Evolutionary conservation across 2,329 filamentous ascomycete species (phyloP).

Genomic region (Thelonectria blattea): DNA sequence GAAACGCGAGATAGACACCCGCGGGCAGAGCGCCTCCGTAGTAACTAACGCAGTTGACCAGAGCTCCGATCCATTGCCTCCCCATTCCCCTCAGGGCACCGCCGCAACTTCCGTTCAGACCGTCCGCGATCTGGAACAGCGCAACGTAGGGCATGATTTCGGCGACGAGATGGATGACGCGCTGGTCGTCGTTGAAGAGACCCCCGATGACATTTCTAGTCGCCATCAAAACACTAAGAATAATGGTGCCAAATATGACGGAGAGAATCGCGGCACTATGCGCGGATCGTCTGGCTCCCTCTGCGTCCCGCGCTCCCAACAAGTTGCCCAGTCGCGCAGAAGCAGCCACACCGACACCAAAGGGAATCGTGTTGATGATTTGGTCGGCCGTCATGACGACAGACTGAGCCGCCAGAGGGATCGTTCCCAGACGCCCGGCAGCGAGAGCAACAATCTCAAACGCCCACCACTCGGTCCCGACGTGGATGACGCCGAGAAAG

Average conservation of each 20-base stretch:
- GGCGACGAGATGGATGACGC: slow-evolving; percentile 74
- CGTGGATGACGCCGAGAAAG: slow-evolving; percentile 77
- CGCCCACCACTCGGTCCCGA: slow-evolving; percentile 94
- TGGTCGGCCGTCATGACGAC: slow-evolving; percentile 92
- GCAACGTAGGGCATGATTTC: slow-evolving; percentile 85
- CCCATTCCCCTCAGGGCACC: slow-evolving; percentile 85
- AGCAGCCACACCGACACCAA: slow-evolving; percentile 83
- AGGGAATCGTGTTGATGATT: slow-evolving; percentile 84
- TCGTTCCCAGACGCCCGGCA: slow-evolving; percentile 79
- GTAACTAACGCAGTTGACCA: slow-evolving; percentile 83
- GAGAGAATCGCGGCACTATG: slow-evolving; percentile 78
- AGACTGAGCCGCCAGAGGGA: slow-evolving; percentile 80
- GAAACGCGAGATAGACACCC: slow-evolving; percentile 85
- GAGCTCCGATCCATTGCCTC: slow-evolving; percentile 81
- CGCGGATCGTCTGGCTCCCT: slow-evolving; percentile 72
- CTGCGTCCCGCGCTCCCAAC: slow-evolving; percentile 70
- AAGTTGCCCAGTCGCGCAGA: slow-evolving; percentile 81
- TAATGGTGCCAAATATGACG: slow-evolving; percentile 69
- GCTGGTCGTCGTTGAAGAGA: slow-evolving; percentile 80
- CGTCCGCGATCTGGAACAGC: slow-evolving; percentile 89
- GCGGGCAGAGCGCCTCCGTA: slow-evolving; percentile 81
- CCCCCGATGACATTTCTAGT: slow-evolving; percentile 76
- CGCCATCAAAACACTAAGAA: slow-evolving; percentile 72
- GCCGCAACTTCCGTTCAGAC: slow-evolving; percentile 83
- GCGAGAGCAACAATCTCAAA: slow-evolving; percentile 89